Evolutionary conservation across 23 red algal genomes (phyloP), one percentile per base, ranked within the genome.

Genomic region (Gracilaria domingensis): DNA sequence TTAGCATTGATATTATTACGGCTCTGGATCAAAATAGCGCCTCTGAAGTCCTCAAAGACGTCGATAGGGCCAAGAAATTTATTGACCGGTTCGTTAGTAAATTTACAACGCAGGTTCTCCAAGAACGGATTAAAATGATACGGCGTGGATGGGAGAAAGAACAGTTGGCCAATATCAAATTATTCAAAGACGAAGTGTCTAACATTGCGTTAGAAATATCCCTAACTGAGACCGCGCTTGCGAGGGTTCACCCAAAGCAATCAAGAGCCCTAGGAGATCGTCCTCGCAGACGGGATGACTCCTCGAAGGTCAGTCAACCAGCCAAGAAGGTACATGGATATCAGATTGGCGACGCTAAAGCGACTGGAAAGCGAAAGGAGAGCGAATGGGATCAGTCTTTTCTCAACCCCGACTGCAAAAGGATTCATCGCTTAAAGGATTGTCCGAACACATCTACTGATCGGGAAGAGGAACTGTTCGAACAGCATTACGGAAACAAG

Each of bases 81-180:
- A 42, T 44, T 28, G 37, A 85, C 18, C 54, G 62, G 12, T 13
- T 66, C 7, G 0, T 85, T 4, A 66, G 14, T 3, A 85, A 85
- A 8, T 70, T 85, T 28, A n/a, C 67, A 69, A 18, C 56, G 4
- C n/a, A 39, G 4, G 55, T 47, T 20, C 39, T 85, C 0, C 54
- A 66, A 0, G 40, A 67, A 37, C 0, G 56, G 39, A 64, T 85
- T 30, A 66, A 45, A n/a, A 85, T 42, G 14, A 16, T 1, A 17
- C 81, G 81, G 11, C 11, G 30, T 1, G 29, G 57, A 39, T 85
- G 81, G 81, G 69, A 42, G 2, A 70, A 85, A 32, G 58, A 67
- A 17, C 30, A 66, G 38, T 33, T 85, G 21, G 56, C 34, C 4
- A 69, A 39, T 38, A 67, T 85, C 76, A 54, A 80, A 28, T n/a